Base-by-base conservation (phyloP, 116 monocot species). In the Trichopus zeylanicus region DNA sequence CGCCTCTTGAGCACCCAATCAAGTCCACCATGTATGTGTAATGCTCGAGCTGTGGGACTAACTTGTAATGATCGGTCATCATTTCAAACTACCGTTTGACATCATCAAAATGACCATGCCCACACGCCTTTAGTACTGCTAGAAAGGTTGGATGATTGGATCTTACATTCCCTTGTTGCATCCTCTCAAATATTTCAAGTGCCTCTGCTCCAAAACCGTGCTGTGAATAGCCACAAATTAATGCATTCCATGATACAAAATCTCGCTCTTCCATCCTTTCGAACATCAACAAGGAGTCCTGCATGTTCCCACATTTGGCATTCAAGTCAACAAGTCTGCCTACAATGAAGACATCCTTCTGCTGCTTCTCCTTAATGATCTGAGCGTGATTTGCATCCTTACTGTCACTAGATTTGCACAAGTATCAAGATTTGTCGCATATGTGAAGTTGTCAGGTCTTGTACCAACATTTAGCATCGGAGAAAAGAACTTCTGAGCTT, bases 281-380 rank as follows among this genome's bases (percentile, higher is more conserved):
- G 55, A 95, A 95, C 49, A 79, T 57, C 37, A 64, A 23, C 1
- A 61, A 67, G 22, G 95, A 76, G 20, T 95, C 84, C 10, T 76
- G 48, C 90, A 95, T 72, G 67, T 78, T 70, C 9, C 95, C 95
- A 63, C 90, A 87, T 59, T 90, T 95, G 7, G 89, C 73, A 64
- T 95, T 90, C 95, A 95, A 84, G 72, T 95, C 90, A 5, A 95
- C 69, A 7, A 95, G 74, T 6, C 86, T 77, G 66, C 95, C 90
- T 11, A 87, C 80, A 60, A 92, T 78, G 67, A 67, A 89, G 3
- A 75, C 53, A 59, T 89, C 89, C 26, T 39, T 57, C n/a, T 70
- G 57, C 11, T 81, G 47, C 52, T 83, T 53, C 10, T 73, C 70
- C 58, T 94, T 94, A 48, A 89, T 69, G 2, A 78, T 81, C 56